These are phyloP conservation scores for Pseudogymnoascus sp. DNA, from an alignment of 2,329 filamentous ascomycete species.

Conservation along the genomic window DNA sequence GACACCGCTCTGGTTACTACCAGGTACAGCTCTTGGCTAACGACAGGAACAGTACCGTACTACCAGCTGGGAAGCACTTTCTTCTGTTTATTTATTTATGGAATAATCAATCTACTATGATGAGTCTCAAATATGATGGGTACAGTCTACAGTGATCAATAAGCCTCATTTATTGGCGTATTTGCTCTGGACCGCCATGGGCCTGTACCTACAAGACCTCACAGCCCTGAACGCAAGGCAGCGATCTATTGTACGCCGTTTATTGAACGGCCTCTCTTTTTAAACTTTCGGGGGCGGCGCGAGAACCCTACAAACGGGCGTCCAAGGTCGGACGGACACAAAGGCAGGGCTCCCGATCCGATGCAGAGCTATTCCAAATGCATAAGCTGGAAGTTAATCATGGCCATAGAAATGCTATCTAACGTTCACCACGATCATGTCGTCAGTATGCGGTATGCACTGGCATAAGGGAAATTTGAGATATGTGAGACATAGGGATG, in stretches of 20 bases:
- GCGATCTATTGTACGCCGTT: neutral
- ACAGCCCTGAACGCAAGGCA: constrained; percentile 2
- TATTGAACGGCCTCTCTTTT: neutral
- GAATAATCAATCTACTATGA: neutral
- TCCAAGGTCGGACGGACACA: neutral
- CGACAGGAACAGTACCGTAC: neutral
- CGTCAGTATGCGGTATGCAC: constrained; percentile 1
- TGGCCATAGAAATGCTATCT: neutral
- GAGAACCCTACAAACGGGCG: constrained; percentile 8
- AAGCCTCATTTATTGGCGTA: neutral
- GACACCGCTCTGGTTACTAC: neutral
- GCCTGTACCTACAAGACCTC: neutral
- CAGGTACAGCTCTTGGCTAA: neutral
- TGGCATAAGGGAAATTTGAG: neutral
- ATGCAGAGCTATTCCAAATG: constrained; percentile 1
- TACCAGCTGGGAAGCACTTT: neutral
- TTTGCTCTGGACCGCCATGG: neutral
- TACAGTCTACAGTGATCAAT: neutral
- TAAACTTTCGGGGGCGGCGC: constrained; percentile 7
- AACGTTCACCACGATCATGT: neutral
- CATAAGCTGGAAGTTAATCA: neutral
- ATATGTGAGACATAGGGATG: constrained; percentile 1
- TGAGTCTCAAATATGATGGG: neutral
- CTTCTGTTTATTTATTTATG: neutral
- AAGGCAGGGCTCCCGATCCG: constrained; percentile 3